Conservation (phyloP, 2,329 filamentous ascomycete species). For the Diplodia seriata region DNA sequence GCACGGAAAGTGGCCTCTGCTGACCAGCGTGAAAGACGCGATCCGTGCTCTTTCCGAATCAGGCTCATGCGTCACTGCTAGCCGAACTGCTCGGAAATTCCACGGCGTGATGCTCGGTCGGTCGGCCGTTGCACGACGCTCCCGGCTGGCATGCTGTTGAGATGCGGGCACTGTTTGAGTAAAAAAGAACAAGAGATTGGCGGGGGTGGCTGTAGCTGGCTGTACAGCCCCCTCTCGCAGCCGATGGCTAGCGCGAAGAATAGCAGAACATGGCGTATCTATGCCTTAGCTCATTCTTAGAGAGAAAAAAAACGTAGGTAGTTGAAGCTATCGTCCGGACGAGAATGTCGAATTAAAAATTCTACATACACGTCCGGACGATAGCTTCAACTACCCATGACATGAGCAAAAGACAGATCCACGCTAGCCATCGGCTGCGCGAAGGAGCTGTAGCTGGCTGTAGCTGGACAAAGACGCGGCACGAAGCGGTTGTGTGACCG, state of each 20-base stretch:
- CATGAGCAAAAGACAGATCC: too few relatives aligned
- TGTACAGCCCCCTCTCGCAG: too few relatives aligned
- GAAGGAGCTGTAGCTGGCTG: not conserved
- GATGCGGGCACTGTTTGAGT: not conserved
- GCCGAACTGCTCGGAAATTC: conserved; percentile 6
- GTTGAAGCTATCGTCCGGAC: too few relatives aligned
- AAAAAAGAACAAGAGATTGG: not conserved
- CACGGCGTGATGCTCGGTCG: not conserved
- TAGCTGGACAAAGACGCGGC: not conserved
- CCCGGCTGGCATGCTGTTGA: not conserved
- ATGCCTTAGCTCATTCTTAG: too few relatives aligned
- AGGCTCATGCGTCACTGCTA: not conserved
- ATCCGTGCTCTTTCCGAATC: not conserved
- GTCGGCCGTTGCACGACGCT: not conserved
- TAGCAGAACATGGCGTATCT: too few relatives aligned
- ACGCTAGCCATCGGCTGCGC: too few relatives aligned
- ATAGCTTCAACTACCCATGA: too few relatives aligned
- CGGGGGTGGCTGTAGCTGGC: not conserved
- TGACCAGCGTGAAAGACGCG: not conserved
- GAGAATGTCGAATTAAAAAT: too few relatives aligned
- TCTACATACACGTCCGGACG: too few relatives aligned
- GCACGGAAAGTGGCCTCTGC: not conserved
- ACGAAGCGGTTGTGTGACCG: not conserved
- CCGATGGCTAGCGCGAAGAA: too few relatives aligned
- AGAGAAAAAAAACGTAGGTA: too few relatives aligned